Evolutionary conservation across 805 yeast species (phyloP).

Genomic region (Gaillardinia entomophila): DNA sequence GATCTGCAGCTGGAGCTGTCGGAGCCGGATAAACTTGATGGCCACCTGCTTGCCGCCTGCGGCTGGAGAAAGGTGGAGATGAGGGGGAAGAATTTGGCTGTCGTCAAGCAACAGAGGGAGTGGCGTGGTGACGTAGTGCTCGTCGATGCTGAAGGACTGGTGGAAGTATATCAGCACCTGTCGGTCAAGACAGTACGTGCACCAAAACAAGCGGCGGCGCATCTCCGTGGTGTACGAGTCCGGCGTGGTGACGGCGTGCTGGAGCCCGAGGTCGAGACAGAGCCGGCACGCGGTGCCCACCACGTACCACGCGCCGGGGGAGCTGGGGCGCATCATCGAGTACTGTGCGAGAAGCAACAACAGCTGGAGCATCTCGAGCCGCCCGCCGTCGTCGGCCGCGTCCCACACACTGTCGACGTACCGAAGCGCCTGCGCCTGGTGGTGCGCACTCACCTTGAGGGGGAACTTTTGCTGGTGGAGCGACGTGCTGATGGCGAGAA

Average conservation of each 20-base stretch:
- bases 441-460: slow-evolving; percentile 3
- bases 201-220: slow-evolving; percentile 7
- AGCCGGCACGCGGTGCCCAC: slow-evolving; percentile 10
- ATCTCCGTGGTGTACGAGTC: slow-evolving; percentile 4
- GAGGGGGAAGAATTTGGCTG: neutral
- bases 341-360: slow-evolving; percentile 10
- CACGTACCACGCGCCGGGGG: slow-evolving; percentile 14
- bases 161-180: slow-evolving; percentile 6
- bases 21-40: slow-evolving; percentile 4
- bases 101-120: neutral
- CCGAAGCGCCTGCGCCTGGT: slow-evolving; percentile 6
- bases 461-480: slow-evolving; percentile 9
- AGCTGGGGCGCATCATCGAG: slow-evolving; percentile 12
- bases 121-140: neutral
- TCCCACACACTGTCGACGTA: slow-evolving; percentile 8
- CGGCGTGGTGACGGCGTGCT: slow-evolving; percentile 2
- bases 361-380: slow-evolving; percentile 10
- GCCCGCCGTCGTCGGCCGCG: slow-evolving; percentile 2
- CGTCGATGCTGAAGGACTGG: slow-evolving; percentile 5
- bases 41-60: slow-evolving; percentile 1
- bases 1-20: slow-evolving; percentile 4
- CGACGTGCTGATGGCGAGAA: slow-evolving; percentile 12
- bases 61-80: no score
- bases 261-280: slow-evolving; percentile 11
- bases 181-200: slow-evolving; percentile 5